A percentile compares a stretch with the other conserved stretches of the same genome.
Conservation (phyloP, 768 basidiomycete genomes). For the Termitomyces sp. region DNA sequence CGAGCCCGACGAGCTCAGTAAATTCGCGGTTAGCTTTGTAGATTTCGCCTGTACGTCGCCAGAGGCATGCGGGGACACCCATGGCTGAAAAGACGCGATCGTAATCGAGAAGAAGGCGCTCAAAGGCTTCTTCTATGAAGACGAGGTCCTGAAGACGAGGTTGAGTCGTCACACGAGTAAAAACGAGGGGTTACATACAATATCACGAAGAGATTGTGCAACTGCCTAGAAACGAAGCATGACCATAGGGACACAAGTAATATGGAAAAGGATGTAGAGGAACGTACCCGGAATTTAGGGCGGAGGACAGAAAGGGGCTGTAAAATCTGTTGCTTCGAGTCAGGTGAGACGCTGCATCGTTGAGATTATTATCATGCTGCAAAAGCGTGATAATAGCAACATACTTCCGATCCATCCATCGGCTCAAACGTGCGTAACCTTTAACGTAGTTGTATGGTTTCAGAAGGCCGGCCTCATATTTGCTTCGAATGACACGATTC, state of each 20-base stretch:
- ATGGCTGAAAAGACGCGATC: constrained; percentile 93
- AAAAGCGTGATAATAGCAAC: constrained; percentile 8
- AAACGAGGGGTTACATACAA: constrained; percentile 37
- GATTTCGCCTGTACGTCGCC: constrained; percentile 96
- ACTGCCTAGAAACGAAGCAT: constrained; percentile 45
- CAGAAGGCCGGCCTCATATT: constrained; percentile 92
- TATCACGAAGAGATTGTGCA: constrained; percentile 78
- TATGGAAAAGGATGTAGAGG: not conserved
- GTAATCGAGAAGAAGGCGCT: constrained; percentile 90
- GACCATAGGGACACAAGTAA: not conserved
- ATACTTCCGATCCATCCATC: constrained; percentile 95
- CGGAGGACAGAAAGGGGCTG: constrained; percentile 82
- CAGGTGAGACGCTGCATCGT: constrained; percentile 67
- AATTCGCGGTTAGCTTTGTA: constrained; percentile 98
- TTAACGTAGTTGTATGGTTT: constrained; percentile 97
- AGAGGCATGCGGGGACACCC: constrained; percentile 95
- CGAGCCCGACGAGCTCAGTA: constrained; percentile 82
- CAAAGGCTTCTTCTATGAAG: constrained; percentile 97
- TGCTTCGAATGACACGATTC: constrained; percentile 88
- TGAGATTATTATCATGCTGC: not conserved
- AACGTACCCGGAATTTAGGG: constrained; percentile 75
- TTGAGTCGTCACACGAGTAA: constrained; percentile 1
- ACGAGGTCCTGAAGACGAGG: constrained; percentile 65
- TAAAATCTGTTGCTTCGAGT: constrained; percentile 87
- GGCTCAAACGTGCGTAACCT: constrained; percentile 84